Evolutionary conservation across 208 protist genomes (phyloP).

Genomic region (Trypanosoma cruzi): DNA sequence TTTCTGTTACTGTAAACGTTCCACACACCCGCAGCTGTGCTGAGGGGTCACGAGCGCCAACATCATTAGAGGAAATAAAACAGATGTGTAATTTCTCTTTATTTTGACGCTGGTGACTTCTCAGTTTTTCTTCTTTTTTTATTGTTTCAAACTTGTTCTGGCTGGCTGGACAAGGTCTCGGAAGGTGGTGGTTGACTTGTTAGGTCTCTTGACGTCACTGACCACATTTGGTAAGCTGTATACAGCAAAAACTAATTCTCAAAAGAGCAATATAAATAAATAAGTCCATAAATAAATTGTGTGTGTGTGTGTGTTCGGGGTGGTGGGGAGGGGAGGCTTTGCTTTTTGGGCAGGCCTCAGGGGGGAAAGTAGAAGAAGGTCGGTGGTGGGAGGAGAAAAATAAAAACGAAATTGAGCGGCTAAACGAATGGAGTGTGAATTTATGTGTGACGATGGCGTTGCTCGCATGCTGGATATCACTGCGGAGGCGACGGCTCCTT

Average conservation of each 20-base stretch:
- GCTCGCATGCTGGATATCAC: conserved; percentile 19
- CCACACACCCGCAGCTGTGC: too few species aligned
- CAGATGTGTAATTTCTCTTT: not conserved
- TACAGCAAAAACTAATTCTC: not conserved
- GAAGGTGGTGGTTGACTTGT: not conserved
- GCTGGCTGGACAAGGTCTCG: not conserved
- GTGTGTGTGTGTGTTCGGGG: too few species aligned
- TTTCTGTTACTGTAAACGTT: too few species aligned
- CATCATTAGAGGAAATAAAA: not conserved
- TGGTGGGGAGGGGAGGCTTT: too few species aligned
- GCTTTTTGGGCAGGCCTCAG: too few species aligned
- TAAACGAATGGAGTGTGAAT: conserved; percentile 27
- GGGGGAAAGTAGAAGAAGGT: not conserved
- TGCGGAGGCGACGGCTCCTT: conserved; percentile 19
- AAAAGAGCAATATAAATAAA: not conserved
- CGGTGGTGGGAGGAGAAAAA: not conserved
- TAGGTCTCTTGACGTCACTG: not conserved
- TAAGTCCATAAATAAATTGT: not conserved
- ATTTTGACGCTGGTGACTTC: not conserved
- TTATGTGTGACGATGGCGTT: conserved; percentile 33
- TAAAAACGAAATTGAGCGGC: not conserved
- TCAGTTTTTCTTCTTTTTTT: conserved; percentile 1
- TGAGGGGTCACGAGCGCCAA: too few species aligned
- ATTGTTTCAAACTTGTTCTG: conserved; percentile 5
- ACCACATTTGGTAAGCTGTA: not conserved